Percentiles rank a stretch among this genome's conserved stretches.
Evolutionary conservation across 768 basidiomycete genomes (phyloP).

Genomic region (Kwoniella bestiolae): DNA sequence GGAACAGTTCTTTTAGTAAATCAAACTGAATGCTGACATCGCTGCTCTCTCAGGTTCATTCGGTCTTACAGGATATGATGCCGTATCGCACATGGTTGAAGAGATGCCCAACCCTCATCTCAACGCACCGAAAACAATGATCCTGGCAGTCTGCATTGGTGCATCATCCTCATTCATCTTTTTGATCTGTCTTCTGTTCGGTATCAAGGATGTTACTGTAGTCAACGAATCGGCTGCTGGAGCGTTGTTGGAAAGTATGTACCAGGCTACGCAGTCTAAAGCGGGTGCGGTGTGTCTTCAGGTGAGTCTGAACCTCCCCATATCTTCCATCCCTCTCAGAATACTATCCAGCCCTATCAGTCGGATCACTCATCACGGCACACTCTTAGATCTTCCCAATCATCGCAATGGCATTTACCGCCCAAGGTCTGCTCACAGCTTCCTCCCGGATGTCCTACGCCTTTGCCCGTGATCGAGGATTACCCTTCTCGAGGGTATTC

Average conservation of each 20-base stretch:
- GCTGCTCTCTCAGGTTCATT: constrained; percentile 31
- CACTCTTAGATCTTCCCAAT: constrained; percentile 37
- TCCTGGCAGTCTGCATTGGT: constrained; percentile 42
- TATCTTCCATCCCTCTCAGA: background rate
- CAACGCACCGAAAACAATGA: constrained; percentile 49
- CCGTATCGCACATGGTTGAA: constrained; percentile 50
- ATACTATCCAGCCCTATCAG: background rate
- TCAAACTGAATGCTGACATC: background rate
- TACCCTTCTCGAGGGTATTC: constrained; percentile 42
- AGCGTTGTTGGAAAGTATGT: constrained; percentile 42
- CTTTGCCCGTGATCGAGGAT: constrained; percentile 44
- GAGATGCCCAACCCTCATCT: constrained; percentile 49
- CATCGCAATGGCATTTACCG: constrained; percentile 49
- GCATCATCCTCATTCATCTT: constrained; percentile 41
- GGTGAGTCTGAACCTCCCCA: constrained; percentile 26
- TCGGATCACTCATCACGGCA: background rate
- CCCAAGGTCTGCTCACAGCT: constrained; percentile 46
- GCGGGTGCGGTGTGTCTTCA: constrained; percentile 49
- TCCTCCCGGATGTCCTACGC: constrained; percentile 47
- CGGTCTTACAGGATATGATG: constrained; percentile 51
- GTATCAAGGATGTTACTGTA: constrained; percentile 40
- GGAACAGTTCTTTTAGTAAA: too few relatives aligned
- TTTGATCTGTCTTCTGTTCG: constrained; percentile 44
- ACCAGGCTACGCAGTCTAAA: constrained; percentile 40
- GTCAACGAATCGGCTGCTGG: constrained; percentile 44